These are phyloP conservation scores for Dictyostelium firmibasis DNA, from an alignment of 78 protist species.

Conservation along the genomic window DNA sequence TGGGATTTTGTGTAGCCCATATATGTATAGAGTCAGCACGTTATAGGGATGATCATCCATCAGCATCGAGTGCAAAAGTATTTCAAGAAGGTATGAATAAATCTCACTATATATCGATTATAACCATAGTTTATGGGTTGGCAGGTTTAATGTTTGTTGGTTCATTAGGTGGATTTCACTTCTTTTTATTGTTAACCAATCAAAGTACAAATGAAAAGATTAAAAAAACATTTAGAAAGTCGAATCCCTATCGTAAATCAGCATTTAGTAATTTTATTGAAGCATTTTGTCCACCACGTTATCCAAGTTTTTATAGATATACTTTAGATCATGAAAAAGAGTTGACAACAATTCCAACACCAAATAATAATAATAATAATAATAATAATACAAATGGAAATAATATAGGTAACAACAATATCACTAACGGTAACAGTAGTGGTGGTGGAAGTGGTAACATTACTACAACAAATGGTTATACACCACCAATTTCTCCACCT, in stretches of 20 bases:
- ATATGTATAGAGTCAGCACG: conserved; percentile 24
- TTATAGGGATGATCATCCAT: conserved; percentile 18
- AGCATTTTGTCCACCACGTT: conserved; percentile 44
- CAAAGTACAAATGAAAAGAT: conserved; percentile 75
- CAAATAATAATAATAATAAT: neutral
- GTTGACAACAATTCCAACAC: neutral
- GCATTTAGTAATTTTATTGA: neutral
- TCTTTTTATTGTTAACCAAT: conserved; percentile 13
- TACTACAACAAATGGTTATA: neutral
- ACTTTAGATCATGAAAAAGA: neutral
- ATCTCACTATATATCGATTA: conserved; percentile 51
- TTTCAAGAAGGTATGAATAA: conserved; percentile 24
- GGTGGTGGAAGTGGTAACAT: neutral
- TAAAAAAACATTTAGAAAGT: conserved; percentile 27
- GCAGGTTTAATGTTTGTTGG: conserved; percentile 70
- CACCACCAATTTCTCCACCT: neutral
- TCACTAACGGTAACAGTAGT: neutral
- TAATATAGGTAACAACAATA: no score
- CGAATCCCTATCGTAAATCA: conserved; percentile 21
- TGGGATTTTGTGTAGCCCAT: conserved; percentile 68
- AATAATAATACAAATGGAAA: no score
- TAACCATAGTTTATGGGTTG: conserved; percentile 48
- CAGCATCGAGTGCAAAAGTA: neutral
- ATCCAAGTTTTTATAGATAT: conserved; percentile 14
- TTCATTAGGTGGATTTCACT: conserved; percentile 70